Conservation (phyloP, 116 monocot species). For the Cymodocea nodosa region DNA sequence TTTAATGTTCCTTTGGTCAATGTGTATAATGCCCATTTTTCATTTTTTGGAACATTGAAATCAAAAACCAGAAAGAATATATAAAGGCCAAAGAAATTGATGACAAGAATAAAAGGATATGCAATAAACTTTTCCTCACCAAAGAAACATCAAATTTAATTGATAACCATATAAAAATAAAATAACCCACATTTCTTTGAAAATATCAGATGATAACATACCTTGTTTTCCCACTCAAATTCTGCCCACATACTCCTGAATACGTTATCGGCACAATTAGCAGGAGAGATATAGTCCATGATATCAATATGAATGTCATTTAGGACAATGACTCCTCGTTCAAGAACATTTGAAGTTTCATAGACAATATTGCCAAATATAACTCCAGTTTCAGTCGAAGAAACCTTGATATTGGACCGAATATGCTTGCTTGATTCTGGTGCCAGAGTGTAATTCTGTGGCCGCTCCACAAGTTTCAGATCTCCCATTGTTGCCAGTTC, state of each 20-base stretch:
- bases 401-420: slow-evolving; percentile 86
- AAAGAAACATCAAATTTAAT: too few species aligned
- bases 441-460: slow-evolving; percentile 83
- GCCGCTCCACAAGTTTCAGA: slow-evolving; percentile 84
- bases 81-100: too few species aligned
- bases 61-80: too few species aligned
- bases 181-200: neutral
- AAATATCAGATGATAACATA: slow-evolving; percentile 14
- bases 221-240: slow-evolving; percentile 99
- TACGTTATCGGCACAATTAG: slow-evolving; percentile 65
- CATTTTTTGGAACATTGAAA: too few species aligned
- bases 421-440: slow-evolving; percentile 87
- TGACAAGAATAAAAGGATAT: too few species aligned
- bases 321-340: slow-evolving; percentile 70
- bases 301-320: slow-evolving; percentile 94
- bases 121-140: too few species aligned
- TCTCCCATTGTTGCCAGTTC: slow-evolving; percentile 96
- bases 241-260: slow-evolving; percentile 97
- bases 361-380: slow-evolving; percentile 94
- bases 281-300: slow-evolving; percentile 96
- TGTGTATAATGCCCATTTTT: too few species aligned
- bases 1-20: too few species aligned
- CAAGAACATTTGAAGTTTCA: slow-evolving; percentile 83
- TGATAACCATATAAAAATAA: neutral
- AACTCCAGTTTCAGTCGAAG: slow-evolving; percentile 88